Conservation (phyloP, 2,329 filamentous ascomycete species). For the Trichoderma endophyticum region DNA sequence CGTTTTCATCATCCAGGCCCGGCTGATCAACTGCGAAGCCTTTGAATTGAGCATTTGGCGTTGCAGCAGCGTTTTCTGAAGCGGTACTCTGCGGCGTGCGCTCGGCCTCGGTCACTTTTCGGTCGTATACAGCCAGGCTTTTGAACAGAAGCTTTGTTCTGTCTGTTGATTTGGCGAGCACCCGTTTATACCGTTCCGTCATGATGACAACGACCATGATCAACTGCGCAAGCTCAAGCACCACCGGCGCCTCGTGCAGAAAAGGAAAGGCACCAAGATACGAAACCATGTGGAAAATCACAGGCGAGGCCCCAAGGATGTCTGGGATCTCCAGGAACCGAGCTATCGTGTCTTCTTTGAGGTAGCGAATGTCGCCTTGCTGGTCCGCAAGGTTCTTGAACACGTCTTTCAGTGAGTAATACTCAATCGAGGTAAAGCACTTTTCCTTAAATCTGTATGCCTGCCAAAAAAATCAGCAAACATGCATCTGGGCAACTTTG, state of each 20-base stretch:
- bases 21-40: conserved; percentile 49
- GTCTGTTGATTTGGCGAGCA: conserved; percentile 56
- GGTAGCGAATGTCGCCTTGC: conserved; percentile 59
- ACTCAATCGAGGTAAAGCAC: conserved; percentile 68
- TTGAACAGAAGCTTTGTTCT: conserved; percentile 65
- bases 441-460: conserved; percentile 63
- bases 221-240: conserved; percentile 66
- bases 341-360: conserved; percentile 66
- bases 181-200: conserved; percentile 65
- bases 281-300: conserved; percentile 69
- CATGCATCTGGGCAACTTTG: not conserved
- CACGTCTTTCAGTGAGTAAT: conserved; percentile 71
- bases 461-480: conserved; percentile 34
- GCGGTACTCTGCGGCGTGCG: not conserved
- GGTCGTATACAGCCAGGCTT: conserved; percentile 69
- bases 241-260: conserved; percentile 64
- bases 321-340: conserved; percentile 73
- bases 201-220: conserved; percentile 71
- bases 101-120: conserved; percentile 43
- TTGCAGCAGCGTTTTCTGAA: not conserved
- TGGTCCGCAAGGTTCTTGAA: conserved; percentile 67
- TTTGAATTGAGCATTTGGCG: conserved; percentile 22
- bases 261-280: conserved; percentile 74
- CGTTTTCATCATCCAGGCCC: conserved; percentile 43
- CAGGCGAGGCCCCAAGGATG: conserved; percentile 61